phyloP scores from a whole-genome alignment of 495 filamentous ascomycete genomes.

The Hypomontagnella monticulosa region DNA sequence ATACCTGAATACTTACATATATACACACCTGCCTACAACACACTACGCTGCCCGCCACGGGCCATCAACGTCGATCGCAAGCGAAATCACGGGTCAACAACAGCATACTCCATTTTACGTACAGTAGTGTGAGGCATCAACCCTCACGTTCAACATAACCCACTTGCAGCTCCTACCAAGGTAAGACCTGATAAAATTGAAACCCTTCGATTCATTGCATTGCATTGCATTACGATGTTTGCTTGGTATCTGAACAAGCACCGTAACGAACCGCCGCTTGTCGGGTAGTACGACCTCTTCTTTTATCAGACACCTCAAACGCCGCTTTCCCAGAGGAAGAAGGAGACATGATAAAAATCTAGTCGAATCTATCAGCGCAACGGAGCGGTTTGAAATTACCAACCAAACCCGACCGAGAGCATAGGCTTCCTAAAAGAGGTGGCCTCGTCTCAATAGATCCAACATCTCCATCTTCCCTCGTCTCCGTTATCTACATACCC shows the following conservation, averaged over 20 bases:
- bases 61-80: constrained; percentile 21
- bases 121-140: constrained; percentile 31
- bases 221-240: constrained; percentile 26
- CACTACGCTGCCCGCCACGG: constrained; percentile 15
- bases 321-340: not conserved
- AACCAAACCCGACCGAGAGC: not conserved
- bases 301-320: constrained; percentile 6
- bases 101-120: constrained; percentile 23
- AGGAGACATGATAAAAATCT: not conserved
- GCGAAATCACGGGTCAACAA: constrained; percentile 22
- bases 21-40: not conserved
- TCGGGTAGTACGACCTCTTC: constrained; percentile 15
- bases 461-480: not conserved
- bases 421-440: not conserved
- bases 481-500: not conserved
- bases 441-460: not conserved
- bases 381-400: not conserved
- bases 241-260: constrained; percentile 24
- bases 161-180: constrained; percentile 19
- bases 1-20: constrained; percentile 14
- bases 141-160: constrained; percentile 30
- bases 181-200: constrained; percentile 21
- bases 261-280: constrained; percentile 22
- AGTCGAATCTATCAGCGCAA: constrained; percentile 1
- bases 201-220: constrained; percentile 19